Conservation (phyloP, 2,329 filamentous ascomycete species). For the Coniochaeta hoffmannii region DNA sequence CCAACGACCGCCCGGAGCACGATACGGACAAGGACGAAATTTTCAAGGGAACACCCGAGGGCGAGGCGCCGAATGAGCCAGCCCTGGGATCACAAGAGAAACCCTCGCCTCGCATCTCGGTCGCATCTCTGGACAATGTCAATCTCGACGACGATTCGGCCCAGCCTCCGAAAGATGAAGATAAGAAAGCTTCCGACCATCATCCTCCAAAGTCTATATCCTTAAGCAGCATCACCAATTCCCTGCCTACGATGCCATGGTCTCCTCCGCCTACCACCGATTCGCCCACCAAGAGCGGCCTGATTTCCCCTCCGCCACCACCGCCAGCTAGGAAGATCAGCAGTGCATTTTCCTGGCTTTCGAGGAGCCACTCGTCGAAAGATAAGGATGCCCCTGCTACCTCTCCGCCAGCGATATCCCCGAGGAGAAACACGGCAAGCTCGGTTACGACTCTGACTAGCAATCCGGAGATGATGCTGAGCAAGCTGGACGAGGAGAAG, state of each 20-base stretch:
- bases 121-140: constrained; percentile 47
- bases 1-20: constrained; percentile 8
- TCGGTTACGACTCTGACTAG: constrained; percentile 73
- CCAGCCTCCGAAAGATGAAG: constrained; percentile 12
- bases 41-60: constrained; percentile 10
- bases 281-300: constrained; percentile 37
- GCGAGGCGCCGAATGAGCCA: constrained; percentile 12
- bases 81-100: constrained; percentile 24
- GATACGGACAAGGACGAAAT: constrained; percentile 8
- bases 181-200: constrained; percentile 27
- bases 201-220: constrained; percentile 30
- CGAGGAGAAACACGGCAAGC: constrained; percentile 68
- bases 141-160: constrained; percentile 55
- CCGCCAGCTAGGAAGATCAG: constrained; percentile 64
- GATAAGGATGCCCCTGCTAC: constrained; percentile 51
- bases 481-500: constrained; percentile 66
- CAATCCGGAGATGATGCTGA: constrained; percentile 73
- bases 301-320: constrained; percentile 27
- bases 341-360: constrained; percentile 82
- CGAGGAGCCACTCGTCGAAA: constrained; percentile 51
- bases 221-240: constrained; percentile 63
- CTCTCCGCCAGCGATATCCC: constrained; percentile 44
- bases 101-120: constrained; percentile 28
- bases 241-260: constrained; percentile 67
- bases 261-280: constrained; percentile 46